These are phyloP conservation scores for Lagenidium giganteum DNA, from an alignment of 352 stramenopile genomes.

Conservation along the genomic window DNA sequence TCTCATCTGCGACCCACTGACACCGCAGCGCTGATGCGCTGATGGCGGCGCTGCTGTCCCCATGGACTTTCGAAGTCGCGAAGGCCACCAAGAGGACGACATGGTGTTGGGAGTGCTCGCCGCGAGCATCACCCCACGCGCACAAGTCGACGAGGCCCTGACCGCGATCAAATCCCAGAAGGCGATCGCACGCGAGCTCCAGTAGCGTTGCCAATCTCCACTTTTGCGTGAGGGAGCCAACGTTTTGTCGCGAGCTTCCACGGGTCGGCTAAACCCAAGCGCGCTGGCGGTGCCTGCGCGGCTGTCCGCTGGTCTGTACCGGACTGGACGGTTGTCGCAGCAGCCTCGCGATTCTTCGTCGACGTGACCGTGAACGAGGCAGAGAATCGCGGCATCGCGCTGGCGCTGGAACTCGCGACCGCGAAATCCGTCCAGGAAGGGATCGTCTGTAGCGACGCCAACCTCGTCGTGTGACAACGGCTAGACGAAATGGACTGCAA, in stretches of 20 bases:
- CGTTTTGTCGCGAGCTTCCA: constrained; percentile 16
- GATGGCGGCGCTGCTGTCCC: too few relatives aligned
- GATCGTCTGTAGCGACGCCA: constrained; percentile 17
- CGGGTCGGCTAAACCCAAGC: constrained; percentile 12
- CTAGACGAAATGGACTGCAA: constrained; percentile 18
- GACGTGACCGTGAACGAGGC: constrained; percentile 20
- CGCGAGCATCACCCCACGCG: not conserved
- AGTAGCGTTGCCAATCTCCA: too few relatives aligned
- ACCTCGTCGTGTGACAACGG: constrained; percentile 10
- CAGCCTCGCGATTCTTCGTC: constrained; percentile 3
- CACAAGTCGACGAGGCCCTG: too few relatives aligned
- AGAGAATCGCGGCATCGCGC: constrained; percentile 5
- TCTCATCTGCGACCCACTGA: too few relatives aligned
- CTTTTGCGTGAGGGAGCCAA: too few relatives aligned
- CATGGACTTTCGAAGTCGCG: constrained; percentile 8
- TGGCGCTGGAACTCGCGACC: constrained; percentile 1
- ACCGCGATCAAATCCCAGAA: constrained; percentile 5
- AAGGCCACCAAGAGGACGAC: constrained; percentile 6
- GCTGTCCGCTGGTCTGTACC: constrained; percentile 9
- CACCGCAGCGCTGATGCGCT: too few relatives aligned
- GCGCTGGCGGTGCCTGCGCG: constrained; percentile 1
- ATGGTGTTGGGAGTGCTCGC: constrained; percentile 2
- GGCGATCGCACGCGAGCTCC: too few relatives aligned
- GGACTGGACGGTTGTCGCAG: constrained; percentile 1
- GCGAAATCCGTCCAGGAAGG: not conserved